A percentile compares a stretch with the other conserved stretches of the same genome.
Evolutionary conservation across 805 yeast species (phyloP).

Genomic region (Lipomyces orientalis): DNA sequence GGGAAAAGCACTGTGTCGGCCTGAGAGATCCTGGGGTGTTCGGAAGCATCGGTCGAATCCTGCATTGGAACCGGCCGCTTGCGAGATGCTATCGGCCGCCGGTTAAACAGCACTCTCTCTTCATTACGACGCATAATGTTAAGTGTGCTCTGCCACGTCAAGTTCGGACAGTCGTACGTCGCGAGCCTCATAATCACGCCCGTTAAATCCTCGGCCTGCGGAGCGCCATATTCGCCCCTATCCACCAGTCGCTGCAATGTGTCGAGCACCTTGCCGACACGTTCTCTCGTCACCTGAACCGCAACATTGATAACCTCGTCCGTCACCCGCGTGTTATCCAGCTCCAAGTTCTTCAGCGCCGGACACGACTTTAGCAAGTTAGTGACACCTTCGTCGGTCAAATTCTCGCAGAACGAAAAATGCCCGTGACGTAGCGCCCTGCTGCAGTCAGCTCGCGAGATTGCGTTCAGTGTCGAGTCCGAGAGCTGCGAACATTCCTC

Average conservation of each 20-base stretch:
- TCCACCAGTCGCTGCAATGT: background rate
- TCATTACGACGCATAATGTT: slow-evolving; percentile 27
- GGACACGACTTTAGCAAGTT: slow-evolving; percentile 13
- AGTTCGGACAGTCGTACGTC: slow-evolving; percentile 32
- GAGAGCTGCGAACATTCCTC: slow-evolving; percentile 24
- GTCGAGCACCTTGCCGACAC: slow-evolving; percentile 8
- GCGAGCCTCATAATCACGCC: slow-evolving; percentile 20
- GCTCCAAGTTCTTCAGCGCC: slow-evolving; percentile 22
- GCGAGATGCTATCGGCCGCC: background rate
- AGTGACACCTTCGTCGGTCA: slow-evolving; percentile 23
- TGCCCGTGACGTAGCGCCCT: slow-evolving; percentile 17
- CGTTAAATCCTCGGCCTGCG: background rate
- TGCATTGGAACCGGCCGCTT: background rate
- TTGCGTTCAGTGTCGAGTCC: slow-evolving; percentile 16
- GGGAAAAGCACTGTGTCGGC: slow-evolving; percentile 2
- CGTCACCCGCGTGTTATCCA: slow-evolving; percentile 29
- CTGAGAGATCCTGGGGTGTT: background rate
- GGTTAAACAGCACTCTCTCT: slow-evolving; percentile 16
- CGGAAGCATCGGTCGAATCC: background rate
- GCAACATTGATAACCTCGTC: slow-evolving; percentile 27
- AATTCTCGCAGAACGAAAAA: slow-evolving; percentile 23
- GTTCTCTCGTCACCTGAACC: slow-evolving; percentile 13
- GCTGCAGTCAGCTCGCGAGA: slow-evolving; percentile 14
- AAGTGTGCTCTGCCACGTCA: slow-evolving; percentile 29
- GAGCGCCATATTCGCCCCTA: background rate